Percentiles rank a stretch among this genome's conserved stretches.
phyloP scores from a whole-genome alignment of 1,139 yeast species.

The Pichia cactophila region DNA sequence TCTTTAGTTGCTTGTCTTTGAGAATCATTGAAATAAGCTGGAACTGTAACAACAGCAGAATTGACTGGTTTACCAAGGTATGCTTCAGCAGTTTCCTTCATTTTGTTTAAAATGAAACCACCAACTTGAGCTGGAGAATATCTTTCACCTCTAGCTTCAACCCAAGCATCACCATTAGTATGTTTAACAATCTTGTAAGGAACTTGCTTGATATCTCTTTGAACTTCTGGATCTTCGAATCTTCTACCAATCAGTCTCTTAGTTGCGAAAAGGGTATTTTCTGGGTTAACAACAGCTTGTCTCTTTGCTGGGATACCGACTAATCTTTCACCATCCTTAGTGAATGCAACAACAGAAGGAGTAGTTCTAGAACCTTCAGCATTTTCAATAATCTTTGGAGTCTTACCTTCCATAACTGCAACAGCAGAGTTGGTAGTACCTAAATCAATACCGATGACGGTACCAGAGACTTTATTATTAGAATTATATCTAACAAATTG shows the following conservation, averaged over 20 bases:
- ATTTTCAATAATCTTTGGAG: constrained; percentile 94
- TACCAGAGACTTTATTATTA: constrained; percentile 49
- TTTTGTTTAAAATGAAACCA: constrained; percentile 91
- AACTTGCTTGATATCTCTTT: constrained; percentile 91
- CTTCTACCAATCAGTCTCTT: constrained; percentile 98
- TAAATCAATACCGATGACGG: constrained; percentile 96
- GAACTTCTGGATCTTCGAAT: constrained; percentile 92
- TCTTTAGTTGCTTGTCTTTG: constrained; percentile 99
- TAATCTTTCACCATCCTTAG: constrained; percentile 90
- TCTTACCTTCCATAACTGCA: constrained; percentile 95
- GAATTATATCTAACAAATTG: constrained; percentile 46
- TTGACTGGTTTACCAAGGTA: constrained; percentile 76
- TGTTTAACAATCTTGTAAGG: constrained; percentile 97
- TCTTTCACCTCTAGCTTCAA: constrained; percentile 88
- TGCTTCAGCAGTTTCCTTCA: constrained; percentile 95
- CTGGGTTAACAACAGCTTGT: constrained; percentile 98
- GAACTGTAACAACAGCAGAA: constrained; percentile 95
- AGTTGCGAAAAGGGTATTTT: constrained; percentile 95
- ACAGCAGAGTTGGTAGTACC: constrained; percentile 99
- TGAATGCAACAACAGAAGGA: constrained; percentile 97
- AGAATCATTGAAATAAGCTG: constrained; percentile 96
- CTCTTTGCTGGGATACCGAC: constrained; percentile 99
- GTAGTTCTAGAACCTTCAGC: constrained; percentile 99
- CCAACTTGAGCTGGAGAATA: constrained; percentile 98
- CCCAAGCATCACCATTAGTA: constrained; percentile 98